phyloP scores from a whole-genome alignment of 441 rosid genomes.

The Eruca vesicaria region DNA sequence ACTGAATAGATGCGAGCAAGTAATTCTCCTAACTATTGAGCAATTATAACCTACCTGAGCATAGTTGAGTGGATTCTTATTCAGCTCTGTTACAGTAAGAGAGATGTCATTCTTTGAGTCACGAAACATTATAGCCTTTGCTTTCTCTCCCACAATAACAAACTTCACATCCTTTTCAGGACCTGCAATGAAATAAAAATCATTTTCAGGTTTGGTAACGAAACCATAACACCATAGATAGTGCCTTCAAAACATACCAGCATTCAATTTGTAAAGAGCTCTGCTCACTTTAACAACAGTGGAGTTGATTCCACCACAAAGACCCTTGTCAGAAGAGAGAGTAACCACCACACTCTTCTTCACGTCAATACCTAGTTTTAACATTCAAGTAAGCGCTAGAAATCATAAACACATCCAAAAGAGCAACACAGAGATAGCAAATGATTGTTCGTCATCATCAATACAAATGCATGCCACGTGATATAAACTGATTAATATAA shows the following conservation, averaged over 20 bases:
- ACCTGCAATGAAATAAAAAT: conserved; percentile 41
- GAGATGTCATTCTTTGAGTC: conserved; percentile 78
- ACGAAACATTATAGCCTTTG: conserved; percentile 74
- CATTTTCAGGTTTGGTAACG: not conserved
- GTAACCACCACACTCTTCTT: conserved; percentile 92
- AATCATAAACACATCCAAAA: conserved; percentile 10
- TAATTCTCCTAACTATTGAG: not conserved
- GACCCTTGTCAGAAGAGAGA: conserved; percentile 94
- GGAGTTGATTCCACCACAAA: conserved; percentile 97
- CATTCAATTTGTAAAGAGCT: conserved; percentile 58
- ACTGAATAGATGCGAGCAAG: not conserved
- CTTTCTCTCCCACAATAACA: conserved; percentile 92
- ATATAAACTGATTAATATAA: not conserved
- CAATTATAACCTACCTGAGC: conserved; percentile 60
- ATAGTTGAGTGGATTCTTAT: conserved; percentile 86
- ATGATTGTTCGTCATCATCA: conserved; percentile 24
- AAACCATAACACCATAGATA: conserved; percentile 1
- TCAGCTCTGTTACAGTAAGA: conserved; percentile 68
- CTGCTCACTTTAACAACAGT: conserved; percentile 83
- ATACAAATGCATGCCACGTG: not conserved
- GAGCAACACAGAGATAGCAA: not conserved
- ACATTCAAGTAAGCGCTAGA: not conserved
- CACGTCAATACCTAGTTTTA: conserved; percentile 66
- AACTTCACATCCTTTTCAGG: conserved; percentile 83
- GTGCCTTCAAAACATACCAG: conserved; percentile 53